Conservation (phyloP, 495 filamentous ascomycete genomes). For the Haplographium delicatum region DNA sequence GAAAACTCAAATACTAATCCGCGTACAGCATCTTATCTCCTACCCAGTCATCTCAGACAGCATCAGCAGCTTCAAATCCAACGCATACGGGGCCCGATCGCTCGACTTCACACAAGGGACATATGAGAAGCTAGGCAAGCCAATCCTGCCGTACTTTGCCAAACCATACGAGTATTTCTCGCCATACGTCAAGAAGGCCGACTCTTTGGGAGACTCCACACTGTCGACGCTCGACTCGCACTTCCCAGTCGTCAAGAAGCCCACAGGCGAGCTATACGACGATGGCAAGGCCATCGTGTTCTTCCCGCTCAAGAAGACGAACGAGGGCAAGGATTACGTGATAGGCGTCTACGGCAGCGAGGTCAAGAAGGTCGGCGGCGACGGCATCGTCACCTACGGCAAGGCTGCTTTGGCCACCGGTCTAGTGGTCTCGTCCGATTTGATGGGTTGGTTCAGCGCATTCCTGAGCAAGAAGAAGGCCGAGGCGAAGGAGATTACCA, state of each 20-base stretch:
- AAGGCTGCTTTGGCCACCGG: conserved; percentile 74
- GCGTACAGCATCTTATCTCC: conserved; percentile 66
- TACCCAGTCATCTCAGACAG: conserved; percentile 83
- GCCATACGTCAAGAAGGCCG: conserved; percentile 79
- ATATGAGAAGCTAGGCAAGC: conserved; percentile 58
- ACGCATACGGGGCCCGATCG: conserved; percentile 76
- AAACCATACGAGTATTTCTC: conserved; percentile 71
- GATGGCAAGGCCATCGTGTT: conserved; percentile 58
- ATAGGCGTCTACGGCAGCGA: conserved; percentile 65
- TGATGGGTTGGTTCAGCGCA: conserved; percentile 50
- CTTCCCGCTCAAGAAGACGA: conserved; percentile 60
- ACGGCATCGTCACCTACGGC: conserved; percentile 59
- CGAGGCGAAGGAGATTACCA: conserved; percentile 50
- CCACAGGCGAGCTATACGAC: conserved; percentile 68
- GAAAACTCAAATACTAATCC: neutral
- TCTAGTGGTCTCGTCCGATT: conserved; percentile 65
- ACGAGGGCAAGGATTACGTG: conserved; percentile 72
- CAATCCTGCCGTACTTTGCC: conserved; percentile 70
- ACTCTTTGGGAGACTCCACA: conserved; percentile 69
- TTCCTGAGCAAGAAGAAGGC: conserved; percentile 56
- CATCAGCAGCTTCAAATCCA: conserved; percentile 69
- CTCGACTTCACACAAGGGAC: conserved; percentile 63
- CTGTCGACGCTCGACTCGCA: conserved; percentile 68
- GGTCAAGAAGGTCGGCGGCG: conserved; percentile 69
- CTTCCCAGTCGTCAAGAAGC: conserved; percentile 86